Base-by-base conservation (phyloP, 192 early-diverging fungal genomes). In the Polychytrium aggregatum region DNA sequence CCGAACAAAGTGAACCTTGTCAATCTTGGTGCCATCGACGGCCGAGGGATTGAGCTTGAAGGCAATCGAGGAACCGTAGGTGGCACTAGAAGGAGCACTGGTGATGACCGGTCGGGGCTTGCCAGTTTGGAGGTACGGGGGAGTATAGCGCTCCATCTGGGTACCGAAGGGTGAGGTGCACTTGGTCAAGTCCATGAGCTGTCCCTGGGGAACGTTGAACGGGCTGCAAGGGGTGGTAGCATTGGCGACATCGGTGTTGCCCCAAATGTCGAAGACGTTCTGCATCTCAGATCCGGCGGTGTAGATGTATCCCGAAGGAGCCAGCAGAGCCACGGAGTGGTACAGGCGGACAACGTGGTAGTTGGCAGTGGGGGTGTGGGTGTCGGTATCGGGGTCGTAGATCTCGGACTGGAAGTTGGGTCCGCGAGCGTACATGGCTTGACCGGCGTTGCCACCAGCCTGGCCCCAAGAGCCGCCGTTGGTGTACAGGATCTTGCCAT, bases 281-380 rank as follows among this genome's bases (percentile, higher is more conserved):
- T 47, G 27, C 65, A 63, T 64, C 37, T 67, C 65, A 18, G 22
- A 41, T 26, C 65, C 65, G 2, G 47, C 55, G 3, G 65, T 64
- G 33, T 60, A 38, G 2, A 67, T 57, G 37, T 45, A 51, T 14
- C 51, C 65, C n/a, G 46, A 40, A 3, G 21, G 30, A 13, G 64
- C 16, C 4, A 67, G 48, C 3, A 67, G 27, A 5, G 52, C 65
- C 4, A 50, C 60, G 25, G 45, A 62, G 56, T 67, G 65, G 46
- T 67, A 67, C 11, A 53, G 45, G 1, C 65, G 60, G 11, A 37
- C 16, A 4, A 60, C 39, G 17, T 20, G 46, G 43, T 20, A 41
- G 0, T 34, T 20, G 14, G 37, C 56, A 14, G 57, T 21, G 31
- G 52, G 35, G 8, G 22, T 28, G 44, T 47, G 56, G 37, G 9